Conservation (phyloP, 345 rosid genomes). For the Erucastrum elatum region DNA sequence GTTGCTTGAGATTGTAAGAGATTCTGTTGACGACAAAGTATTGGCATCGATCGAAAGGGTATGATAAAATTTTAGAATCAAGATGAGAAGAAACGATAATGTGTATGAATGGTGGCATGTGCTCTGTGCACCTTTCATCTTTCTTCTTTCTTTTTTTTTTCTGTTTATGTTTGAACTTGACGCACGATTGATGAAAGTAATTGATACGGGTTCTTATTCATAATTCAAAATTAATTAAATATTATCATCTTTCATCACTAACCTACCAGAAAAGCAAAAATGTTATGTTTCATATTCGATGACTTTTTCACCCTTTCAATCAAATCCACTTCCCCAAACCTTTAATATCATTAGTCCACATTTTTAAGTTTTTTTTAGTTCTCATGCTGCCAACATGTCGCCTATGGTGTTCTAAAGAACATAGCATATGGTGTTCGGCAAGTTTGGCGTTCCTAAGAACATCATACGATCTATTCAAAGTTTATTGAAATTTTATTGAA, state of each 20-base stretch:
- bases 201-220: too few species aligned
- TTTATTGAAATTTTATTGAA: too few species aligned
- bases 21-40: too few species aligned
- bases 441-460: not conserved
- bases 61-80: not conserved
- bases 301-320: not conserved
- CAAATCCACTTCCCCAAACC: too few species aligned
- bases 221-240: not conserved
- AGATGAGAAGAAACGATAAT: not conserved
- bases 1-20: too few species aligned
- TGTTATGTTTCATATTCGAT: not conserved
- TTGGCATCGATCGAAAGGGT: too few species aligned
- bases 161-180: not conserved
- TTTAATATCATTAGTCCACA: too few species aligned
- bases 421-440: not conserved
- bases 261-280: not conserved
- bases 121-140: not conserved
- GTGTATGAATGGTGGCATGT: not conserved
- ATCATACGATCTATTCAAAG: too few species aligned
- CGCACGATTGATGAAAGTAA: not conserved
- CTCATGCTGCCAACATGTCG: too few species aligned
- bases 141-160: not conserved
- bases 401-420: too few species aligned
- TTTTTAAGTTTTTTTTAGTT: too few species aligned
- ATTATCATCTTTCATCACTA: not conserved